Conservation (phyloP, 2,329 filamentous ascomycete species). For the Fusarium tupiense region DNA sequence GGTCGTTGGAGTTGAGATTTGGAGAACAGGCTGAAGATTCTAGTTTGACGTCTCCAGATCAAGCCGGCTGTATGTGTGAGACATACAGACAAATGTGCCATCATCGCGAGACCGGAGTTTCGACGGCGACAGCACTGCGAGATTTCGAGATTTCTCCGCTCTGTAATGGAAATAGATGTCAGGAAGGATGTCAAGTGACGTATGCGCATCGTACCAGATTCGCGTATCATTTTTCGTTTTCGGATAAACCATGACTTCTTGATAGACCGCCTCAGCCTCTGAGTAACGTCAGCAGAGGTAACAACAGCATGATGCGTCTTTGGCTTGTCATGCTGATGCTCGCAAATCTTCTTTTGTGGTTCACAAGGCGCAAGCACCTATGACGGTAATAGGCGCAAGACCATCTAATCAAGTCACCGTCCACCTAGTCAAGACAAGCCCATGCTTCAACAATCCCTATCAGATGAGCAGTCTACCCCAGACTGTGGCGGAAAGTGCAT, state of each 20-base stretch:
- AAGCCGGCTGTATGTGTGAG: slow-evolving; percentile 1
- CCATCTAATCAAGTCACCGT: background rate
- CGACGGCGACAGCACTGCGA: background rate
- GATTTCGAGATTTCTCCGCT: slow-evolving; percentile 12
- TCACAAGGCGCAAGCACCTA: background rate
- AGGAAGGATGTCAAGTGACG: slow-evolving; percentile 21
- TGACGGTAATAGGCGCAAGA: slow-evolving; percentile 7
- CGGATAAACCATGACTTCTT: slow-evolving; percentile 12
- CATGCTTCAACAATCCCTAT: slow-evolving; percentile 13
- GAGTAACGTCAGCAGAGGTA: slow-evolving; percentile 14
- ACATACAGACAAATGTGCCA: slow-evolving; percentile 13
- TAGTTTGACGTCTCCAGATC: background rate
- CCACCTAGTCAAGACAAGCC: background rate
- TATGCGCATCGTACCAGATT: slow-evolving; percentile 12
- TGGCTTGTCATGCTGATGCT: background rate
- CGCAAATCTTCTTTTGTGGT: background rate
- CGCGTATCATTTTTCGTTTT: slow-evolving; percentile 23
- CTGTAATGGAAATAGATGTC: slow-evolving; percentile 4
- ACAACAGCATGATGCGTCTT: background rate
- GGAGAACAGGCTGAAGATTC: slow-evolving; percentile 20
- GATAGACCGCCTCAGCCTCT: slow-evolving; percentile 25
- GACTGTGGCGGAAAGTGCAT: slow-evolving; percentile 22
- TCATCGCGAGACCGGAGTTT: background rate
- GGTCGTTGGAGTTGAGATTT: slow-evolving; percentile 26
- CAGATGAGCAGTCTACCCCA: slow-evolving; percentile 27